Base-by-base conservation (phyloP, 768 basidiomycete species). In the Collybiopsis confluens region DNA sequence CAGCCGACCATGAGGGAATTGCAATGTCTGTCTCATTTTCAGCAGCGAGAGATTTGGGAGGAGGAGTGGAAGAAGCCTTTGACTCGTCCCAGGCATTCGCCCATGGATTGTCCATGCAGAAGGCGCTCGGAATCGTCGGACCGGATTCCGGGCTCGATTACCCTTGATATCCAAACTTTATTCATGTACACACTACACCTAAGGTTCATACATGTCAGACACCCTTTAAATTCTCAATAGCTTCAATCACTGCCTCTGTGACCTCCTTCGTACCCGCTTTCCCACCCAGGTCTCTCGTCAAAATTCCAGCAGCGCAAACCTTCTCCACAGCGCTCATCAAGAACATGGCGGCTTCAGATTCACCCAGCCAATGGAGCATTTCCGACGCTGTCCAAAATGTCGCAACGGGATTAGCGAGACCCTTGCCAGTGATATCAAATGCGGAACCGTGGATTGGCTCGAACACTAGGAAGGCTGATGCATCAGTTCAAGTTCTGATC, bases 101-200 rank as follows among this genome's bases (percentile, higher is more conserved):
- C 83, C 87, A 91, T 45, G 86, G 83, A 67, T 90, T 83, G 59
- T 89, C 86, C 86, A 89, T 89, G 30, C n/a, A 24, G 10, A 23
- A 48, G n/a, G n/a, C n/a, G n/a, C n/a, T n/a, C n/a, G n/a, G n/a
- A n/a, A n/a, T n/a, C n/a, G n/a, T n/a, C n/a, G n/a, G n/a, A n/a
- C n/a, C n/a, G n/a, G n/a, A n/a, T n/a, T n/a, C n/a, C n/a, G n/a
- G n/a, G n/a, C n/a, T n/a, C n/a, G n/a, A n/a, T n/a, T n/a, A n/a
- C n/a, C n/a, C n/a, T n/a, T n/a, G n/a, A n/a, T n/a, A n/a, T n/a
- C n/a, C n/a, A n/a, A n/a, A n/a, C n/a, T n/a, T n/a, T n/a, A n/a
- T n/a, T n/a, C n/a, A n/a, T n/a, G n/a, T n/a, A n/a, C n/a, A n/a
- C n/a, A n/a, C n/a, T n/a, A n/a, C n/a, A n/a, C n/a, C n/a, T n/a